Conservation (phyloP, 108 stramenopile genomes). For the Cyclotella kingstonii region DNA sequence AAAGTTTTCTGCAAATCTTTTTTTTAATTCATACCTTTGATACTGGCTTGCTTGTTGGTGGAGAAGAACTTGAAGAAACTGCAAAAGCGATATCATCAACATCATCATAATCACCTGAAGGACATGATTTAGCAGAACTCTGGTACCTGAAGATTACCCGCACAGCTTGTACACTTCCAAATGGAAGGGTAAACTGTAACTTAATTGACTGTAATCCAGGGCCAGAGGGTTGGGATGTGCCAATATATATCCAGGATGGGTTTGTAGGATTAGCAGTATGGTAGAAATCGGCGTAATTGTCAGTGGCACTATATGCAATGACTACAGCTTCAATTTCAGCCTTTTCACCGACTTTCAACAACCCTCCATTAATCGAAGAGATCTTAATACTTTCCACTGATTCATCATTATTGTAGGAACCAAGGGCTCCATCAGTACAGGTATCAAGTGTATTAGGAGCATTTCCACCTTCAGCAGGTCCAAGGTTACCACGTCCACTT, state of each 20-base stretch:
- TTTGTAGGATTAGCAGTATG: conserved; percentile 21
- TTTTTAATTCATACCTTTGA: background rate
- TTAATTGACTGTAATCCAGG: conserved; percentile 4
- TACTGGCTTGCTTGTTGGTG: background rate
- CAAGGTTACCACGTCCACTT: conserved; percentile 14
- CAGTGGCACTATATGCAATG: background rate
- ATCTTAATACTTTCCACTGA: conserved; percentile 22
- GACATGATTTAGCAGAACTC: conserved; percentile 6
- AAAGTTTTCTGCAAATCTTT: background rate
- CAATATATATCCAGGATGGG: conserved; percentile 23
- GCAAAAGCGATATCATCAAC: conserved; percentile 6
- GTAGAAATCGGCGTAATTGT: conserved; percentile 23
- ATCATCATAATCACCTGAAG: conserved; percentile 16
- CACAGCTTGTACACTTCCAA: conserved; percentile 15
- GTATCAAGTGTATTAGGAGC: conserved; percentile 16
- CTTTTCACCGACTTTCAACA: conserved; percentile 3
- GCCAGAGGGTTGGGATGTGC: conserved; percentile 1
- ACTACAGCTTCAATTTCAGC: conserved; percentile 18
- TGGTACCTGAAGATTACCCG: conserved; percentile 18
- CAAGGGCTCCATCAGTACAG: conserved; percentile 18
- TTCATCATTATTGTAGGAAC: conserved; percentile 20
- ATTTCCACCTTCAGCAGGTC: conserved; percentile 3
- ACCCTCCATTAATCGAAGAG: conserved; percentile 5
- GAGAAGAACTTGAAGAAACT: background rate
- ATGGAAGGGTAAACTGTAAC: conserved; percentile 10